Conservation (phyloP, 352 stramenopile species). For the Phytophthora colocasiae region DNA sequence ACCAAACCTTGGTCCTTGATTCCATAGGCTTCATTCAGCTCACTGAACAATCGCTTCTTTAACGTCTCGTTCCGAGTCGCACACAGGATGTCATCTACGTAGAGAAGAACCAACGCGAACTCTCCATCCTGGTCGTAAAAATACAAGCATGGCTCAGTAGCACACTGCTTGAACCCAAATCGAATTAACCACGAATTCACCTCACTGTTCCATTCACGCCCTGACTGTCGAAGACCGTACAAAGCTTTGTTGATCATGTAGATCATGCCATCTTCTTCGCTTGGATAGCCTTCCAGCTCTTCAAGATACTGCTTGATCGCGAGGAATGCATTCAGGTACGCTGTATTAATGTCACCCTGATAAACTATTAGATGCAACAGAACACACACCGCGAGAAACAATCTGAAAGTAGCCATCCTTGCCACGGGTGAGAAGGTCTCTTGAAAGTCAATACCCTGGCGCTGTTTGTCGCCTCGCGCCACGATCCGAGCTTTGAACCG, state of each 20-base stretch:
- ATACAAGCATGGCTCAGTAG: slow-evolving; percentile 32
- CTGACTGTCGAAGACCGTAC: slow-evolving; percentile 28
- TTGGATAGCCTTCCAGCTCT: slow-evolving; percentile 17
- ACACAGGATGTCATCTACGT: slow-evolving; percentile 40
- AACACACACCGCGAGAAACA: slow-evolving; percentile 10
- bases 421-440: slow-evolving; percentile 18
- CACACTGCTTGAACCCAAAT: slow-evolving; percentile 11
- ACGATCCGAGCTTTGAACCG: slow-evolving; percentile 1
- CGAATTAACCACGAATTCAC: slow-evolving; percentile 23
- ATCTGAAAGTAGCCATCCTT: slow-evolving; percentile 14
- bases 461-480: slow-evolving; percentile 7
- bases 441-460: slow-evolving; percentile 17
- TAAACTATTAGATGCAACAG: slow-evolving; percentile 12
- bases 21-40: slow-evolving; percentile 24
- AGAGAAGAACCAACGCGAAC: slow-evolving; percentile 28
- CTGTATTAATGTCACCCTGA: slow-evolving; percentile 18
- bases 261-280: slow-evolving; percentile 3
- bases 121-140: slow-evolving; percentile 5
- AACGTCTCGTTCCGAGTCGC: slow-evolving; percentile 22
- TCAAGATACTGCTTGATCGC: slow-evolving; percentile 24
- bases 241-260: slow-evolving; percentile 27
- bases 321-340: slow-evolving; percentile 18
- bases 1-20: slow-evolving; percentile 36
- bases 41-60: slow-evolving; percentile 27
- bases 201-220: slow-evolving; percentile 30